Percentiles rank a stretch among this genome's conserved stretches.
Conservation (phyloP, 163 green algal species). For the Chlamydomonas reinhardtii region DNA sequence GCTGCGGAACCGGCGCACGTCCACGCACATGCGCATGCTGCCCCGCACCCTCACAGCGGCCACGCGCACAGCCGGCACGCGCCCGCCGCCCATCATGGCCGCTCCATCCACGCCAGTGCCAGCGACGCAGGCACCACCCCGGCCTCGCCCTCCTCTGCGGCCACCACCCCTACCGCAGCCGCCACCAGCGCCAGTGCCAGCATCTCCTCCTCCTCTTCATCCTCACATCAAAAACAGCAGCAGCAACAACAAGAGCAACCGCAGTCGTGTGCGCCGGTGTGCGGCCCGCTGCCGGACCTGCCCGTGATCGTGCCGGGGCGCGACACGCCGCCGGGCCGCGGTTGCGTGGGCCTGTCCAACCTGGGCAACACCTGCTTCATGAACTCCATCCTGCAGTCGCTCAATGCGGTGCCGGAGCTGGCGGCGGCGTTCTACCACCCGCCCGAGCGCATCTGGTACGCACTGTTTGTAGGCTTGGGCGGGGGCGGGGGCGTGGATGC, state of each 20-base stretch:
- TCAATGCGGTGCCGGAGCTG: conserved; percentile 85
- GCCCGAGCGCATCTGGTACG: neutral
- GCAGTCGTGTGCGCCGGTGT: neutral
- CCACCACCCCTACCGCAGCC: neutral
- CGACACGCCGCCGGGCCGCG: conserved; percentile 16
- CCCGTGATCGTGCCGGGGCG: conserved; percentile 26
- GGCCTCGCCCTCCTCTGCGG: neutral
- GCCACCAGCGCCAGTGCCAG: neutral
- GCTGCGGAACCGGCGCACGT: neutral
- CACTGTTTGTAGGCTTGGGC: neutral
- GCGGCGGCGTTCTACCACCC: conserved; percentile 44
- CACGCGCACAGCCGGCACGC: too few species aligned
- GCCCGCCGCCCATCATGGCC: too few species aligned
- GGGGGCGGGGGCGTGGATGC: too few species aligned
- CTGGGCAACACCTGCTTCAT: conserved; percentile 95
- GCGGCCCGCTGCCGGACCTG: conserved; percentile 39
- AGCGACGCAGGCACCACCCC: neutral
- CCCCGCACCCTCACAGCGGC: neutral
- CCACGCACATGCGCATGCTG: neutral
- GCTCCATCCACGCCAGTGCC: neutral
- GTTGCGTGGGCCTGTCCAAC: conserved; percentile 85
- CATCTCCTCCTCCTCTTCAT: neutral
- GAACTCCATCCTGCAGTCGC: conserved; percentile 89
- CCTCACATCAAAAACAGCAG: too few species aligned
- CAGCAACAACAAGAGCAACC: neutral